Base-by-base conservation (phyloP, 2,329 filamentous ascomycete genomes). In the Trichophyton verrucosum region DNA sequence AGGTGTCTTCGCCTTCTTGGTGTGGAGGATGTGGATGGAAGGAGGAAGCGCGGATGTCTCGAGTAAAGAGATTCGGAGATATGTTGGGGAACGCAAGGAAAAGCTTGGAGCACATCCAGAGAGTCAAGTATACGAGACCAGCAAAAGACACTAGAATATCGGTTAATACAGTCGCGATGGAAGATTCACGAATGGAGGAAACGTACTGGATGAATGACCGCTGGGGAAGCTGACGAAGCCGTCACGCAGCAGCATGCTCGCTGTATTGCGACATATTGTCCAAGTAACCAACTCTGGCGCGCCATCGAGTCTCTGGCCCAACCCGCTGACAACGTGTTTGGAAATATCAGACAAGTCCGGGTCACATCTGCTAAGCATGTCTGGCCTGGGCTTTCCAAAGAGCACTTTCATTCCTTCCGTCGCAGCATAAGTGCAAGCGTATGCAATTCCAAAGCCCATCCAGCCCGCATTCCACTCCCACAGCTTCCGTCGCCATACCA, bases 401-500 rank as follows among this genome's bases (percentile, higher is more conserved):
- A 87, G 66, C 60, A 82, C 89, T 80, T 96, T 96, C 80, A 95
- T 84, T 58, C 87, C 88, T 67, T 89, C 85, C 0, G 91, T 92
- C 67, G 95, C 84, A 73, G 94, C 84, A 77, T 88, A 95, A 3
- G 87, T 82, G 1, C 83, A 79, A 1, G 86, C 84, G 8, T 90
- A 77, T 2, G 88, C 84, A 17, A 96, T 78, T 0, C 80, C 88
- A 2, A 96, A 80, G 0, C 91, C 91, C 68, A 96, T 83, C 84
- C 87, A 89, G 62, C 89, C 91, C 1, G 84, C 85, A 70, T 96
- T 90, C 72, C 89, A 85, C 73, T 96, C 91, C 91, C 92, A 96
- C 1, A 96, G 72, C 75, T 94, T 96, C 65, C 89, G 82, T 70
- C 82, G 83, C 85, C 89, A 91, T 20, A 59, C 42, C 55, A 40